Evolutionary conservation across 176 grass and related monocot species (phyloP).

Genomic region (Zoysia pacifica): DNA sequence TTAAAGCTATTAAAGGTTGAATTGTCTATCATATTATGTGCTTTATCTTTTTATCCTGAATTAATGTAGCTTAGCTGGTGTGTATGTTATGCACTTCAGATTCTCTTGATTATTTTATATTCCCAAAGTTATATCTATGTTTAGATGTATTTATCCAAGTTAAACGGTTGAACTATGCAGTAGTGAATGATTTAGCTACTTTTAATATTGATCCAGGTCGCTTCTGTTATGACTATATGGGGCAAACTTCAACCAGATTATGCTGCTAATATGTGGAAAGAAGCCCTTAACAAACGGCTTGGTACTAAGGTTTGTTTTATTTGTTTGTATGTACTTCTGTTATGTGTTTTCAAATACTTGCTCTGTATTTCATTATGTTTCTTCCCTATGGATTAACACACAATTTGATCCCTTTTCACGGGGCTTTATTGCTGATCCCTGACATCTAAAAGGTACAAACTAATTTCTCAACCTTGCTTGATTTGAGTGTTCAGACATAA

Average conservation of each 20-base stretch:
- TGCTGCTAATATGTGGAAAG: constrained; percentile 86
- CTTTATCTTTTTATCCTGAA: not conserved
- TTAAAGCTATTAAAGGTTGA: not conserved
- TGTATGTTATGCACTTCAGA: not conserved
- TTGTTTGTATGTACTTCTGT: not conserved
- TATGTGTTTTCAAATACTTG: not conserved
- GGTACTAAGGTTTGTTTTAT: constrained; percentile 74
- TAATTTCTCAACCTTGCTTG: not conserved
- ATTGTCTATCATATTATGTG: not conserved
- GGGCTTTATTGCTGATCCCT: constrained; percentile 20
- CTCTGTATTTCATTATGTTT: constrained; percentile 11
- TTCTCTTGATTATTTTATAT: not conserved
- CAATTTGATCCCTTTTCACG: constrained; percentile 26
- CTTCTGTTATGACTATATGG: constrained; percentile 98
- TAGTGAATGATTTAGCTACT: not conserved
- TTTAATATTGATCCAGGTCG: constrained; percentile 62
- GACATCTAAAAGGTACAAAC: not conserved
- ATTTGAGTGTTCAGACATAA: not conserved
- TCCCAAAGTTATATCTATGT: not conserved
- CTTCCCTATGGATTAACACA: not conserved
- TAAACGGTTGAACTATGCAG: not conserved
- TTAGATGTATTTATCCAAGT: constrained; percentile 5
- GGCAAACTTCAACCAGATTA: constrained; percentile 87
- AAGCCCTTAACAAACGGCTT: constrained; percentile 96
- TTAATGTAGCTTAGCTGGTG: constrained; percentile 18